Conservation (phyloP, 768 basidiomycete species). For the Suillus sp. region DNA sequence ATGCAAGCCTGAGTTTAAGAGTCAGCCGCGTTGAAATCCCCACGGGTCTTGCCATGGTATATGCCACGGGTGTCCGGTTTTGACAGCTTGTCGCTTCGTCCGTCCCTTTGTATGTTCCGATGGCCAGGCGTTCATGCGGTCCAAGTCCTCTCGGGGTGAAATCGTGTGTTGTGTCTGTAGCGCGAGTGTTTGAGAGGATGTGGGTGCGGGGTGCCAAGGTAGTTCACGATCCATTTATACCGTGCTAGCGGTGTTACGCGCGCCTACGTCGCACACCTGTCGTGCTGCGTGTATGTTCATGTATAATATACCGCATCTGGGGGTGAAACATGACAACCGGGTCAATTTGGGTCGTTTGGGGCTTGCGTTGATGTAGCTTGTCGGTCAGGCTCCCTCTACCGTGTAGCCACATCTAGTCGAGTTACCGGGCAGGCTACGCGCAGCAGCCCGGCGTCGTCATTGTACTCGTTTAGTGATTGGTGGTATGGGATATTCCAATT, state of each 20-base stretch:
- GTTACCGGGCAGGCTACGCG: too few species aligned
- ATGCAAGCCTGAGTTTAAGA: not conserved
- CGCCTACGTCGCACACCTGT: not conserved
- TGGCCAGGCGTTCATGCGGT: not conserved
- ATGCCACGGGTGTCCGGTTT: not conserved
- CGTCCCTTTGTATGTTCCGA: not conserved
- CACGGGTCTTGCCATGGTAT: not conserved
- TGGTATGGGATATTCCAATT: not conserved
- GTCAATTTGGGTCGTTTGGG: not conserved
- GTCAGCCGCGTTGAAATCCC: not conserved
- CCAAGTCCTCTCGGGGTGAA: not conserved
- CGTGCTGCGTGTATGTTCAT: not conserved
- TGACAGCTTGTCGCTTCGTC: not conserved
- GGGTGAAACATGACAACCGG: too few species aligned
- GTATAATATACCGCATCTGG: not conserved
- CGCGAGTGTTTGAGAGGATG: not conserved
- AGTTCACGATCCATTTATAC: not conserved
- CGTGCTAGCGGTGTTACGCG: not conserved
- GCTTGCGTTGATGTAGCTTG: not conserved
- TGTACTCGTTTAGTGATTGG: not conserved
- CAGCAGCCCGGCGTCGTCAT: not conserved
- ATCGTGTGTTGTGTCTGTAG: not conserved
- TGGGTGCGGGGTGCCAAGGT: not conserved
- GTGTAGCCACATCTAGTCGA: not conserved
- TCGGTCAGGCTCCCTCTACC: not conserved